These are phyloP conservation scores for Umbelopsis isabellina DNA, from an alignment of 192 early-diverging fungal species.

Conservation along the genomic window DNA sequence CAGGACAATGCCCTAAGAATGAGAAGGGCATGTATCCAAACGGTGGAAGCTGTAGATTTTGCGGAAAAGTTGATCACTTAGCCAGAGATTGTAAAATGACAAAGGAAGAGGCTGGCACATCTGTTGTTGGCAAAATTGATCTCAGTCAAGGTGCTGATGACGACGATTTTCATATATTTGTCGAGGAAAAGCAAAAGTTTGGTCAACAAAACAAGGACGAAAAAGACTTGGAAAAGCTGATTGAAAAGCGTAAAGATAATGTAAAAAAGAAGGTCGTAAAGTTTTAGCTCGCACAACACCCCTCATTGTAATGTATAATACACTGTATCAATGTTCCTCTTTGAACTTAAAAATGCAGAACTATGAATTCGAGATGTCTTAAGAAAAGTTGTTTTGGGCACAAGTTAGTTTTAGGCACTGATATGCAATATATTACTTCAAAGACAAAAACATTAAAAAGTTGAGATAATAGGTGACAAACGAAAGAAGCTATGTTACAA, in stretches of 20 bases:
- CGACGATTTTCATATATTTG: slow-evolving; percentile 84
- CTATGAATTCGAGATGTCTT: too few species aligned
- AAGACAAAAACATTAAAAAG: too few species aligned
- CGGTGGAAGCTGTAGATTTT: slow-evolving; percentile 88
- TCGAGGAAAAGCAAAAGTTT: slow-evolving; percentile 57
- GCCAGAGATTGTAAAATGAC: slow-evolving; percentile 79
- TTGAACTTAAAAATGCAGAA: not conserved
- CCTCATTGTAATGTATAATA: not conserved
- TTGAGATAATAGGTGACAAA: too few species aligned
- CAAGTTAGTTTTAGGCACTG: too few species aligned
- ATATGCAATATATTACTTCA: too few species aligned
- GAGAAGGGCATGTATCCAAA: slow-evolving; percentile 89
- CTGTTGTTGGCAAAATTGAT: slow-evolving; percentile 76
- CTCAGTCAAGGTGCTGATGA: slow-evolving; percentile 91
- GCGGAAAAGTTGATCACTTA: slow-evolving; percentile 85
- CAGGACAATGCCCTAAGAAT: slow-evolving; percentile 84
- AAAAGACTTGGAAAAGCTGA: slow-evolving; percentile 22
- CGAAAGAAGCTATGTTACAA: too few species aligned
- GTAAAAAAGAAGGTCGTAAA: slow-evolving; percentile 19
- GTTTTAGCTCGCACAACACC: not conserved
- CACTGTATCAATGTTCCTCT: not conserved
- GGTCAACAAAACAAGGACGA: slow-evolving; percentile 22
- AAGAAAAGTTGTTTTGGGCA: too few species aligned
- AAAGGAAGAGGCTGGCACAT: slow-evolving; percentile 58
- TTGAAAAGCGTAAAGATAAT: slow-evolving; percentile 9